These are phyloP conservation scores for Pelargonium exstipulatum DNA, from an alignment of 441 rosid genomes.

Conservation along the genomic window DNA sequence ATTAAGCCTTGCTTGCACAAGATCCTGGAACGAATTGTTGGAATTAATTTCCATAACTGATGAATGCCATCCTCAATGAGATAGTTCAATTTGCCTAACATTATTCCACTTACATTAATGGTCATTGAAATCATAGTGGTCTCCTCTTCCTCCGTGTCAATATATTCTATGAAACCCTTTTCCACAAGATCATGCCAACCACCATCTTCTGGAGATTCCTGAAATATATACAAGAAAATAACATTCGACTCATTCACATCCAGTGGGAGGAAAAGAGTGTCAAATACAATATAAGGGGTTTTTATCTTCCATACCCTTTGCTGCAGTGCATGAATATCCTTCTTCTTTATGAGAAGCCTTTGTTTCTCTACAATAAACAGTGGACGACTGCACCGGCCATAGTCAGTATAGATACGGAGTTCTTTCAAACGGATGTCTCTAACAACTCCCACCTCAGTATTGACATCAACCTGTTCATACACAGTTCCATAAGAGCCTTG, in stretches of 20 bases:
- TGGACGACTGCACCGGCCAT: slow-evolving; percentile 98
- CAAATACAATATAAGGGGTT: neutral
- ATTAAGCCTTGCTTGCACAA: slow-evolving; percentile 72
- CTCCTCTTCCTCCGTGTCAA: slow-evolving; percentile 98
- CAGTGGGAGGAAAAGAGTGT: neutral
- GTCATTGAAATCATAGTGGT: slow-evolving; percentile 99
- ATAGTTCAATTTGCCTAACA: neutral
- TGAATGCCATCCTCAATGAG: slow-evolving; percentile 5
- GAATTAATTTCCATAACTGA: slow-evolving; percentile 12
- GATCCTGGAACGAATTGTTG: slow-evolving; percentile 52
- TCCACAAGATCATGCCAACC: slow-evolving; percentile 94
- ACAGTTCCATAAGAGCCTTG: slow-evolving; percentile 22
- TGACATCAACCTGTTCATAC: slow-evolving; percentile 73
- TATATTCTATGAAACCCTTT: slow-evolving; percentile 81
- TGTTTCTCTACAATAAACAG: slow-evolving; percentile 92
- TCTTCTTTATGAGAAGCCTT: slow-evolving; percentile 82
- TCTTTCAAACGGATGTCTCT: slow-evolving; percentile 89
- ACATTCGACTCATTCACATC: slow-evolving; percentile 13
- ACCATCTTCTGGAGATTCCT: slow-evolving; percentile 84
- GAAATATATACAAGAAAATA: slow-evolving; percentile 16
- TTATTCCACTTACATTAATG: slow-evolving; percentile 60
- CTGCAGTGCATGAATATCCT: slow-evolving; percentile 75
- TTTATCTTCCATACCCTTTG: slow-evolving; percentile 52
- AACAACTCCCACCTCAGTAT: slow-evolving; percentile 96
- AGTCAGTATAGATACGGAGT: slow-evolving; percentile 87